Percentiles rank a stretch among this genome's conserved stretches.
Evolutionary conservation across 2,329 filamentous ascomycete genomes (phyloP).

Genomic region (Hypomyces perniciosus): DNA sequence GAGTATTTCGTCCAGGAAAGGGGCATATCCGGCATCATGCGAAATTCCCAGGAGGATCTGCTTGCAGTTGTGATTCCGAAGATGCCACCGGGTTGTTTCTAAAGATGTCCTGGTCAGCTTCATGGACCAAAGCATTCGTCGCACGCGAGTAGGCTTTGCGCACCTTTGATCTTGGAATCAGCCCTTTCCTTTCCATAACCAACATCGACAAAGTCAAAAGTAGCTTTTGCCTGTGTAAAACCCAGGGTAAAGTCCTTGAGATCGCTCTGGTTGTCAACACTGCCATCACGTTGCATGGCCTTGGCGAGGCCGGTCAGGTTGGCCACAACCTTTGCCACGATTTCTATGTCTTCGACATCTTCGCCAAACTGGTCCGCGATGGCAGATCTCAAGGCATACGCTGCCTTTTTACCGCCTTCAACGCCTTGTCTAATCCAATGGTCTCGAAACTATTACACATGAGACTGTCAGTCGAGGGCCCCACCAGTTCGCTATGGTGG

Average conservation of each 20-base stretch:
- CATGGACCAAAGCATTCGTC: no score
- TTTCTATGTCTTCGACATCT: slow-evolving; percentile 41
- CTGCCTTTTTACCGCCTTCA: slow-evolving; percentile 49
- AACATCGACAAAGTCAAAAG: slow-evolving; percentile 60
- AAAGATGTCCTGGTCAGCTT: neutral
- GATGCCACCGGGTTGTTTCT: slow-evolving; percentile 51
- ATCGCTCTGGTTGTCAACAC: slow-evolving; percentile 36
- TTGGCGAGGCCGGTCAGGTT: slow-evolving; percentile 47
- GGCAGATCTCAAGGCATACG: slow-evolving; percentile 42
- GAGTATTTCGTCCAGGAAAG: slow-evolving; percentile 51
- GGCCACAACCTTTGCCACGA: slow-evolving; percentile 51
- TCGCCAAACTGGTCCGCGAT: slow-evolving; percentile 42
- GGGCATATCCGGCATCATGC: slow-evolving; percentile 55
- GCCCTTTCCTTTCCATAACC: slow-evolving; percentile 53
- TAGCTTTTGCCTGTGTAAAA: slow-evolving; percentile 53
- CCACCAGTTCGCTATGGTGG: neutral
- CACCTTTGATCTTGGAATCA: slow-evolving; percentile 57
- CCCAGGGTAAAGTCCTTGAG: slow-evolving; percentile 53
- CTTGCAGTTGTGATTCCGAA: slow-evolving; percentile 56
- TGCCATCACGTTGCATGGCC: slow-evolving; percentile 44
- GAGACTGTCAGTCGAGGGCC: slow-evolving; percentile 5
- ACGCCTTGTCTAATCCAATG: slow-evolving; percentile 47
- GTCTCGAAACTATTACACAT: slow-evolving; percentile 48
- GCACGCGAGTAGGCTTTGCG: slow-evolving; percentile 4
- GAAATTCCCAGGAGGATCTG: slow-evolving; percentile 57